A percentile compares a stretch with the other conserved stretches of the same genome.
These are phyloP conservation scores for Taphrina deformans DNA, from an alignment of 1,139 yeast species.

Conservation along the genomic window DNA sequence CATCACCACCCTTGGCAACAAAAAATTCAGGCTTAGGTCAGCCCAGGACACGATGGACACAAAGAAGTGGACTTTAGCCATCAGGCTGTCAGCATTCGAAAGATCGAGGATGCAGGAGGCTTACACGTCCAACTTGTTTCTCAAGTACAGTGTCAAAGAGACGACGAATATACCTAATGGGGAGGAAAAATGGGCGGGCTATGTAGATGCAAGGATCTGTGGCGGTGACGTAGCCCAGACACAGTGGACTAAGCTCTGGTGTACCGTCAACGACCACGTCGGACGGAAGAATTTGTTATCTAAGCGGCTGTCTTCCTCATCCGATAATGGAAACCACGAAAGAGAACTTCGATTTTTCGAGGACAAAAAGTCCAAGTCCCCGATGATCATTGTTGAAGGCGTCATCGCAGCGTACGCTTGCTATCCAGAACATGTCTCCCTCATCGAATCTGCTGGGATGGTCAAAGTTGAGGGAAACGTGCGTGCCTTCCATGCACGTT, in stretches of 20 bases:
- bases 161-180: not conserved
- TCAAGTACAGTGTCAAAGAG: not conserved
- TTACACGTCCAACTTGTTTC: constrained; percentile 16
- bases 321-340: not conserved
- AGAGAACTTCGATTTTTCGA: not conserved
- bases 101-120: constrained; percentile 27
- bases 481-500: not conserved
- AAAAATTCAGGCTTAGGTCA: not conserved
- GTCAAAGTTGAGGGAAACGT: constrained; percentile 22
- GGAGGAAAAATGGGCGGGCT: constrained; percentile 10
- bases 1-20: constrained; percentile 18
- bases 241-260: constrained; percentile 29
- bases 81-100: constrained; percentile 15
- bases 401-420: constrained; percentile 19
- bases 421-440: constrained; percentile 15
- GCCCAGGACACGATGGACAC: not conserved
- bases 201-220: constrained; percentile 15
- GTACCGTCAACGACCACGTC: not conserved
- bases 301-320: not conserved
- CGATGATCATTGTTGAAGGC: not conserved
- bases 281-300: not conserved
- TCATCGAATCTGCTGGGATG: constrained; percentile 21
- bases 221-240: constrained; percentile 17
- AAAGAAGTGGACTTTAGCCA: constrained; percentile 10
- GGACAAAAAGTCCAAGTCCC: constrained; percentile 10